phyloP scores from a whole-genome alignment of 495 filamentous ascomycete genomes.

The Penicillium silybi region DNA sequence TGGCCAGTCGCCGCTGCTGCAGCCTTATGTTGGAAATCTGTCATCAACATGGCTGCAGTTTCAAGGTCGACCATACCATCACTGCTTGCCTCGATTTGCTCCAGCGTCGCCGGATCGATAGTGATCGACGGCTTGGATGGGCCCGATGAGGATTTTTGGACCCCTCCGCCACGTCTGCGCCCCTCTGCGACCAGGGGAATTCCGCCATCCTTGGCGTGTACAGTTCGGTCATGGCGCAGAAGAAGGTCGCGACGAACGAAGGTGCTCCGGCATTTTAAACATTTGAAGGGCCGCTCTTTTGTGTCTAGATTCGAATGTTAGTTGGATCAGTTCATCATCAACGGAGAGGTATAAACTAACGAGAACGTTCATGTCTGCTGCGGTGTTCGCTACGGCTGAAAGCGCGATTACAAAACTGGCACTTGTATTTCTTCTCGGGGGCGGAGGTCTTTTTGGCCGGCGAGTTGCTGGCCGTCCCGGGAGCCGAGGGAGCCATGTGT shows the following conservation, averaged over 20 bases:
- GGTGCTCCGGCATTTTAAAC: slow-evolving; percentile 94
- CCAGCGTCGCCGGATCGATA: slow-evolving; percentile 82
- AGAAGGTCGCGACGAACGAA: slow-evolving; percentile 96
- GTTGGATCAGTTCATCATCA: not conserved
- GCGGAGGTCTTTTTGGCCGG: slow-evolving; percentile 58
- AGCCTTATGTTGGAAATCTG: slow-evolving; percentile 96
- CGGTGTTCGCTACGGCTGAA: slow-evolving; percentile 97
- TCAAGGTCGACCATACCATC: slow-evolving; percentile 97
- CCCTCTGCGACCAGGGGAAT: slow-evolving; percentile 91
- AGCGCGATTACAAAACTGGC: slow-evolving; percentile 95
- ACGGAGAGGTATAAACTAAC: slow-evolving; percentile 58
- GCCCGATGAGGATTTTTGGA: slow-evolving; percentile 60
- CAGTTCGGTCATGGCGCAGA: slow-evolving; percentile 94
- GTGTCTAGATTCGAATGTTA: slow-evolving; percentile 61
- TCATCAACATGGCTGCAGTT: slow-evolving; percentile 98
- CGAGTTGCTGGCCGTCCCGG: slow-evolving; percentile 59
- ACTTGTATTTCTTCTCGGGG: slow-evolving; percentile 98
- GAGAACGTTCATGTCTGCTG: slow-evolving; percentile 93
- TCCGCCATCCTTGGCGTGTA: slow-evolving; percentile 98
- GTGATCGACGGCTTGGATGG: slow-evolving; percentile 77
- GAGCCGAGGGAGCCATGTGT: slow-evolving; percentile 53
- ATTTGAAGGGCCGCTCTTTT: slow-evolving; percentile 98
- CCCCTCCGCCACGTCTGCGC: slow-evolving; percentile 72
- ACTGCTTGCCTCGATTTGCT: slow-evolving; percentile 91
- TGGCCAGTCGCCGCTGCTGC: slow-evolving; percentile 75